Evolutionary conservation across 202 grass and related monocot genomes (phyloP).

Genomic region (Schoenoplectus tabernaemontani): DNA sequence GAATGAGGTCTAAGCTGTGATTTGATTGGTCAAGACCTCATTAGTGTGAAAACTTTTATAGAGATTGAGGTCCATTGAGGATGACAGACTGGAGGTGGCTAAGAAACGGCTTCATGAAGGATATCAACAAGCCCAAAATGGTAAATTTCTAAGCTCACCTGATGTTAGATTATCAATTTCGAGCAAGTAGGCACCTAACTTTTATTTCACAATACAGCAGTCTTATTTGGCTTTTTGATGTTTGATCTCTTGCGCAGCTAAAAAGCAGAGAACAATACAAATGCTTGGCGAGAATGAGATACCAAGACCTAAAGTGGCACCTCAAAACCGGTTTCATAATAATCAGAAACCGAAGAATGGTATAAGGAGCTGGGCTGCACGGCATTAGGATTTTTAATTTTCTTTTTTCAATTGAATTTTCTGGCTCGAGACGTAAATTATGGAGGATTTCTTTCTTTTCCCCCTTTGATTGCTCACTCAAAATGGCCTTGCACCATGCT

Average conservation of each 20-base stretch:
- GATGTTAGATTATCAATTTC: not conserved
- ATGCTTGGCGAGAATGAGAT: conserved; percentile 87
- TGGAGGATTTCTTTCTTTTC: conserved; percentile 7
- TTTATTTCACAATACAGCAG: not conserved
- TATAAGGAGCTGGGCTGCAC: conserved; percentile 29
- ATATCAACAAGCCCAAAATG: conserved; percentile 87
- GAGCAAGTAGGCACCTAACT: not conserved
- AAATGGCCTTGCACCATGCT: not conserved
- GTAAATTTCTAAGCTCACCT: conserved; percentile 26
- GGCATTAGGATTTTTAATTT: conserved; percentile 21
- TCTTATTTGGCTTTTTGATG: not conserved
- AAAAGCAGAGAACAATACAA: conserved; percentile 83
- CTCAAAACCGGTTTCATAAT: not conserved
- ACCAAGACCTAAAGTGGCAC: conserved; percentile 55
- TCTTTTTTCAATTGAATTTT: conserved; percentile 4
- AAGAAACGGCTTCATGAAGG: conserved; percentile 84
- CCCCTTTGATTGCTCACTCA: conserved; percentile 4
- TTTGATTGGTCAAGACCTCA: conserved; percentile 4
- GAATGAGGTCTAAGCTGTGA: conserved; percentile 1
- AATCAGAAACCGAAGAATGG: conserved; percentile 27
- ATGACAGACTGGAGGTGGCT: conserved; percentile 53
- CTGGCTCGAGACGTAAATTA: conserved; percentile 7
- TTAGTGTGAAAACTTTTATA: conserved; percentile 16
- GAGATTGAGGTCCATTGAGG: conserved; percentile 1
- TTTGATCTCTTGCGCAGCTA: conserved; percentile 40